These are phyloP conservation scores for Inonotus hispidus DNA, from an alignment of 1,284 basidiomycete genomes.

Conservation along the genomic window DNA sequence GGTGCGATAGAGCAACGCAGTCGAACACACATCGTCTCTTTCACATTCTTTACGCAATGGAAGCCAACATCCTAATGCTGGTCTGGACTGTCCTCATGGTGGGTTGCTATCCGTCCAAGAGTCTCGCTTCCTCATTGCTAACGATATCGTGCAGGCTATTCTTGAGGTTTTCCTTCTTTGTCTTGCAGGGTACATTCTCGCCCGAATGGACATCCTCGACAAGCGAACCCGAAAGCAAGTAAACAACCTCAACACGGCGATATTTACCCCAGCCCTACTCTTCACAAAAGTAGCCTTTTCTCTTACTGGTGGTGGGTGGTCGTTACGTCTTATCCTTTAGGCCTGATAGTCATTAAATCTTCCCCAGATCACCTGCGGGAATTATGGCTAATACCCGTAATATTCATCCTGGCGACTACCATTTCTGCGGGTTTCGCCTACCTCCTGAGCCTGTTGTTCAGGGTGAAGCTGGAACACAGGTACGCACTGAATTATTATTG, in stretches of 20 bases:
- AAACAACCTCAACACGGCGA: slow-evolving; percentile 75
- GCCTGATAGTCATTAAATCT: slow-evolving; percentile 1
- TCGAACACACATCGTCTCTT: slow-evolving; percentile 1
- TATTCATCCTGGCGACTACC: slow-evolving; percentile 67
- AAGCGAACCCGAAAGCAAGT: slow-evolving; percentile 86
- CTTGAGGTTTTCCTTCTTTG: slow-evolving; percentile 86
- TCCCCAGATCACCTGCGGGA: slow-evolving; percentile 70
- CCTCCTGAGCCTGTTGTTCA: slow-evolving; percentile 42
- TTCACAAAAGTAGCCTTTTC: slow-evolving; percentile 93
- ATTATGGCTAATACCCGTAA: slow-evolving; percentile 87
- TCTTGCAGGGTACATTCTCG: slow-evolving; percentile 80
- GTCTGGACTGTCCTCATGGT: slow-evolving; percentile 11
- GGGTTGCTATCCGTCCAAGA: background rate
- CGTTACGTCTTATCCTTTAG: background rate
- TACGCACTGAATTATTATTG: slow-evolving; percentile 25
- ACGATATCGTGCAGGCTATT: slow-evolving; percentile 72
- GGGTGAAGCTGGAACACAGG: slow-evolving; percentile 60
- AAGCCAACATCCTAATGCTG: slow-evolving; percentile 9
- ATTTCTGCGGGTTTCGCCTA: slow-evolving; percentile 56
- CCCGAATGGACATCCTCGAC: slow-evolving; percentile 76
- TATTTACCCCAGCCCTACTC: slow-evolving; percentile 89
- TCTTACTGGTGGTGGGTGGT: slow-evolving; percentile 52
- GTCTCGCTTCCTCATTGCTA: background rate
- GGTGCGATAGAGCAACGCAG: background rate
- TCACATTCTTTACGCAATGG: slow-evolving; percentile 4